Conservation (phyloP, 306 rosid species). For the Dalbergia oliveri region DNA sequence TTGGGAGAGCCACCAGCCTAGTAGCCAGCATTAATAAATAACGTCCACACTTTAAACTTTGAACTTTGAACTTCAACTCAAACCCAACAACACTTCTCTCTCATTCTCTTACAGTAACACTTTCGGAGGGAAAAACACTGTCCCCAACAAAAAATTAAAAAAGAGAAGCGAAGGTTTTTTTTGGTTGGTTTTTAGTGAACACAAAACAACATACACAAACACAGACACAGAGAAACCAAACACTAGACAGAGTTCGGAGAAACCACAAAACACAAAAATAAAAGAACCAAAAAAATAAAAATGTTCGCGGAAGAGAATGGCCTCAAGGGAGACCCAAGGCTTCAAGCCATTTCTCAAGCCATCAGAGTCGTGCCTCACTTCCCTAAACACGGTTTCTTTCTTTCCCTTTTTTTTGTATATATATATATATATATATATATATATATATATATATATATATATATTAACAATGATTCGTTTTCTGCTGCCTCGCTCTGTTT, state of each 20-base stretch:
- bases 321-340: slow-evolving; percentile 94
- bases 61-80: not conserved
- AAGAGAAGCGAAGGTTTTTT: not conserved
- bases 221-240: not conserved
- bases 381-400: slow-evolving; percentile 73
- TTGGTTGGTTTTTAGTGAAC: not conserved
- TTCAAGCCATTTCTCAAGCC: slow-evolving; percentile 84
- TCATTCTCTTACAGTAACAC: not conserved
- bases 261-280: not conserved
- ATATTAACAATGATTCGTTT: too few species aligned
- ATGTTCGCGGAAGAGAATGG: slow-evolving; percentile 99
- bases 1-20: too few species aligned
- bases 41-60: not conserved
- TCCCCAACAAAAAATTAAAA: not conserved
- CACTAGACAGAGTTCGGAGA: not conserved
- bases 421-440: too few species aligned
- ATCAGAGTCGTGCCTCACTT: slow-evolving; percentile 98
- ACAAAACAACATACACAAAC: not conserved
- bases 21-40: too few species aligned
- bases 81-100: not conserved
- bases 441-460: too few species aligned
- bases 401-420: too few species aligned
- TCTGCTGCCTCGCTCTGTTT: not conserved
- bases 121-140: not conserved
- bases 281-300: not conserved